Percentiles rank a stretch among this genome's conserved stretches.
These are phyloP conservation scores for Raphanus raphanistrum DNA, from an alignment of 345 rosid species.

Conservation along the genomic window DNA sequence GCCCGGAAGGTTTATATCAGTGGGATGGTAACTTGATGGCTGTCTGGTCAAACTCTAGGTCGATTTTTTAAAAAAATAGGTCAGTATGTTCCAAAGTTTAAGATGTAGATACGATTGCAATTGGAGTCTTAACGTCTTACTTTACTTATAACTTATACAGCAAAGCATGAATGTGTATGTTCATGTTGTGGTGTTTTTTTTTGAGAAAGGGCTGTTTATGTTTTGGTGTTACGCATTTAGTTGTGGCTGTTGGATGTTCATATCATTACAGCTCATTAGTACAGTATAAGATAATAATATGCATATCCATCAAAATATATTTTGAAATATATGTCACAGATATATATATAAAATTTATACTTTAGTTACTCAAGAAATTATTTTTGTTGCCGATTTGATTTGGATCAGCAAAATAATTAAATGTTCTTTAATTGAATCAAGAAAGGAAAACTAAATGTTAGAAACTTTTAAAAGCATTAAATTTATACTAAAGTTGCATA, in stretches of 20 bases:
- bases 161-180: neutral
- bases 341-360: neutral
- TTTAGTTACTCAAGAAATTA: neutral
- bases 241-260: slow-evolving; percentile 6
- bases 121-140: neutral
- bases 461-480: neutral
- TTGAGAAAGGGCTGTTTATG: neutral
- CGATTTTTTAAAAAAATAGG: neutral
- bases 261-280: slow-evolving; percentile 7
- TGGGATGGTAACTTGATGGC: neutral
- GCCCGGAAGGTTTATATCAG: neutral
- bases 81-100: neutral
- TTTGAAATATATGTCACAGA: neutral
- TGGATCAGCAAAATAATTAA: neutral
- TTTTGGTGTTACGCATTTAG: neutral
- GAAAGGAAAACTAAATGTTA: neutral
- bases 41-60: neutral
- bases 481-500: neutral
- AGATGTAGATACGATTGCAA: neutral
- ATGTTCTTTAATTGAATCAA: neutral
- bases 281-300: neutral
- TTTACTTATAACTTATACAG: neutral
- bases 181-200: neutral
- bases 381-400: neutral
- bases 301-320: neutral